Percentiles rank a stretch among this genome's conserved stretches.
Evolutionary conservation across 1,284 basidiomycete species (phyloP).

Genomic region (Vanrija humicola): DNA sequence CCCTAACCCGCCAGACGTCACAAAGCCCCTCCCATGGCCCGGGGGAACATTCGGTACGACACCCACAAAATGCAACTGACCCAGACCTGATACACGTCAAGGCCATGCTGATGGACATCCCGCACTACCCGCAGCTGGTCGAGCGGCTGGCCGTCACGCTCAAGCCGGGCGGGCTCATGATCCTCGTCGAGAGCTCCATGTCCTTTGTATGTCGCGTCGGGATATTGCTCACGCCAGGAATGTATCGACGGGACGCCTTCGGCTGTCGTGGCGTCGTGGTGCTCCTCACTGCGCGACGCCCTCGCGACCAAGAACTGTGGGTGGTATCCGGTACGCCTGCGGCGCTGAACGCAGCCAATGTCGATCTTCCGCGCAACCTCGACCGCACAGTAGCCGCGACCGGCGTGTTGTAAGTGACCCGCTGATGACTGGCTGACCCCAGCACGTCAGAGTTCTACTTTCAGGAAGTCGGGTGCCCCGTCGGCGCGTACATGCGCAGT

Average conservation of each 20-base stretch:
- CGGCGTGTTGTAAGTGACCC: slow-evolving; percentile 35
- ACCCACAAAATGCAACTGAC: background rate
- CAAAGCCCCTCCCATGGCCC: slow-evolving; percentile 25
- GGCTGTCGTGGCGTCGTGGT: slow-evolving; percentile 17
- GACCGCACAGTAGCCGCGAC: slow-evolving; percentile 16
- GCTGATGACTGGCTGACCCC: slow-evolving; percentile 1
- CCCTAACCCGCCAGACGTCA: slow-evolving; percentile 23
- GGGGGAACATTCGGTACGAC: slow-evolving; percentile 23
- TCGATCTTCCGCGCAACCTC: slow-evolving; percentile 20
- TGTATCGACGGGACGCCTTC: slow-evolving; percentile 5
- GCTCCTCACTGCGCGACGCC: slow-evolving; percentile 25
- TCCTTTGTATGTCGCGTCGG: slow-evolving; percentile 8
- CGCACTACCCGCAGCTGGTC: slow-evolving; percentile 32
- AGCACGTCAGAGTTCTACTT: slow-evolving; percentile 30
- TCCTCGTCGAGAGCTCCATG: slow-evolving; percentile 39
- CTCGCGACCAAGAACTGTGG: slow-evolving; percentile 21
- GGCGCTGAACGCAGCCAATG: slow-evolving; percentile 18
- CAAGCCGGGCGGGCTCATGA: slow-evolving; percentile 36
- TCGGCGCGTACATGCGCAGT: slow-evolving; percentile 25
- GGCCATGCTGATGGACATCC: slow-evolving; percentile 30
- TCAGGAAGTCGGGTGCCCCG: slow-evolving; percentile 37
- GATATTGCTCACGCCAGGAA: slow-evolving; percentile 8
- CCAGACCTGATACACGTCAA: slow-evolving; percentile 47
- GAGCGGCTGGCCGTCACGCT: slow-evolving; percentile 35
- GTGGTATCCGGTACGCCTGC: background rate